Percentiles rank a stretch among this genome's conserved stretches.
phyloP scores from a whole-genome alignment of 768 basidiomycete genomes.

The Exidia glandulosa region DNA sequence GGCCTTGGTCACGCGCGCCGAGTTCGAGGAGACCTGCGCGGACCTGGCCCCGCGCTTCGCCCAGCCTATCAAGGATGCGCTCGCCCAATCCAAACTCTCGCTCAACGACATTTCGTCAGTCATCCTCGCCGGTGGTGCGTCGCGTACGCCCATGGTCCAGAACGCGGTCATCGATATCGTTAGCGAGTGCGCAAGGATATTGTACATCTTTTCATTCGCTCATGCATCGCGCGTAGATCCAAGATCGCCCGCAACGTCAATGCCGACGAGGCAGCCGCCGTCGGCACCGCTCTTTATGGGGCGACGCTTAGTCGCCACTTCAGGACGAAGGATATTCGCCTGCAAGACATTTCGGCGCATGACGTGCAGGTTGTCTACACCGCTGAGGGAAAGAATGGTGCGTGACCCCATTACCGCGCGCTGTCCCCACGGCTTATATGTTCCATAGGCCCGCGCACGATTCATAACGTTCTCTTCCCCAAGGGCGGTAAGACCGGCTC shows the following conservation, averaged over 20 bases:
- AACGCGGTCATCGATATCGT: constrained; percentile 64
- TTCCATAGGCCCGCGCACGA: constrained; percentile 37
- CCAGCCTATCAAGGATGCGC: constrained; percentile 63
- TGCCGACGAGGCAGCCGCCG: constrained; percentile 88
- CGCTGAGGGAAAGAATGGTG: constrained; percentile 37
- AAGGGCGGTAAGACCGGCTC: constrained; percentile 63
- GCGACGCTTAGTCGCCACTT: constrained; percentile 82
- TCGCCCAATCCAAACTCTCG: constrained; percentile 52
- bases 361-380: constrained; percentile 75
- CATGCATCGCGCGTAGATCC: constrained; percentile 29
- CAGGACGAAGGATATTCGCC: constrained; percentile 88
- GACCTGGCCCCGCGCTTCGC: constrained; percentile 56
- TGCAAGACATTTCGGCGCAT: constrained; percentile 59
- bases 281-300: constrained; percentile 81
- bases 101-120: constrained; percentile 73
- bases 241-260: constrained; percentile 94
- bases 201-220: background rate
- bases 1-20: constrained; percentile 58
- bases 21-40: constrained; percentile 66
- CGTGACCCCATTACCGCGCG: background rate
- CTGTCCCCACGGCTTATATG: background rate
- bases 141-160: constrained; percentile 88
- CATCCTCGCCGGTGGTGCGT: constrained; percentile 85
- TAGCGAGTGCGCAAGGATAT: constrained; percentile 54
- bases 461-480: constrained; percentile 69